Evolutionary conservation across 2,329 filamentous ascomycete genomes (phyloP), one percentile per base, ranked within the genome.

Genomic region (Aspergillus ochraceoroseus): DNA sequence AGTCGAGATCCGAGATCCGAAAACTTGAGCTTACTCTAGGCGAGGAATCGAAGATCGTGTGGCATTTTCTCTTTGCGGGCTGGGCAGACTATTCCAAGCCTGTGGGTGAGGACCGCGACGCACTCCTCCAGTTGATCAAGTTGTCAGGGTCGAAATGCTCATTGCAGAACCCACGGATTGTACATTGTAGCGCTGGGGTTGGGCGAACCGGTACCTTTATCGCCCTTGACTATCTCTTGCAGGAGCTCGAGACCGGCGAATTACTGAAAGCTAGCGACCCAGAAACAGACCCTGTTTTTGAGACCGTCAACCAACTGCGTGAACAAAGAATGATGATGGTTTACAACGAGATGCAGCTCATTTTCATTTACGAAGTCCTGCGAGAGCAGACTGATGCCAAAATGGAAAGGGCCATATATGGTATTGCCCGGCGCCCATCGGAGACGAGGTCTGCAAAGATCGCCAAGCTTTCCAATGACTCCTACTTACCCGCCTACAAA

Each of bases 251-350:
- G 17, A 76, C 80, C 4, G 90, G 88, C 34, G 74, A 80, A 14
- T 67, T 94, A 34, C 70, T 77, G 47, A 59, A 69, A 34, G 51
- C 55, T 22, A 54, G 66, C 6, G 65, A 70, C 7, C 66, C 72
- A 7, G 67, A 72, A 32, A 57, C 65, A 17, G 89, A 95, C 55
- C 76, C 83, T 2, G 75, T 98, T 27, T 85, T 81, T 51, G 75
- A 84, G 12, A 84, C 85, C 0, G 89, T 98, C 38, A 83, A 94
- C 54, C 67, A 71, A 45, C 74, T 98, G 40, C 78, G 92, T 30
- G 79, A 90, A 63, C 92, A 98, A 70, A 78, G 92, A 12, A 85
- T 87, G 70, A 86, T 83, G 66, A 98, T 98, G 92, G 92, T 98
- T 4, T 92, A 96, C 67, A 83, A 85, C 31, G 85, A 90, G 54